Evolutionary conservation across 257 asterid species (phyloP).

Genomic region (Asclepias syriaca): DNA sequence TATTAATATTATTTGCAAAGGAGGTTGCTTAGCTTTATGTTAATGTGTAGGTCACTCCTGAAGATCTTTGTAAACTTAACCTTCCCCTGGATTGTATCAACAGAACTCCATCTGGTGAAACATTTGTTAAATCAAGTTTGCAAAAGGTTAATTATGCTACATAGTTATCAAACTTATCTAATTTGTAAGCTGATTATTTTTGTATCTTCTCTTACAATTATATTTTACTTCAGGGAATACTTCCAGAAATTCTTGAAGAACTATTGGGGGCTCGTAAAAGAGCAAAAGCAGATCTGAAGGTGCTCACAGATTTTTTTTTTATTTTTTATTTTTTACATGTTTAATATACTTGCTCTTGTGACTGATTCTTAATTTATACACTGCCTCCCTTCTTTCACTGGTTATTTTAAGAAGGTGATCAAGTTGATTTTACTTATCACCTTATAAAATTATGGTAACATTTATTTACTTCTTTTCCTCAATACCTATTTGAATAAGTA

Average conservation of each 20-base stretch:
- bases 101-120: constrained; percentile 98
- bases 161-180: not conserved
- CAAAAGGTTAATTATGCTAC: constrained; percentile 59
- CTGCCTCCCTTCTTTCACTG: not conserved
- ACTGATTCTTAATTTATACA: not conserved
- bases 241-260: constrained; percentile 98
- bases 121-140: constrained; percentile 71
- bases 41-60: constrained; percentile 64
- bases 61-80: constrained; percentile 75
- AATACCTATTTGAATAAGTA: too few species aligned
- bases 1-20: not conserved
- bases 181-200: not conserved
- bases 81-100: constrained; percentile 76
- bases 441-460: too few species aligned
- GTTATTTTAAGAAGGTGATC: too few species aligned
- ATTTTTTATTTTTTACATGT: not conserved
- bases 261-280: constrained; percentile 92
- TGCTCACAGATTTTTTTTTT: constrained; percentile 19
- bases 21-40: constrained; percentile 10
- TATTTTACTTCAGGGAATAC: constrained; percentile 67
- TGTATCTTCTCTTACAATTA: constrained; percentile 15
- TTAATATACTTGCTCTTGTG: constrained; percentile 9
- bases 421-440: too few species aligned
- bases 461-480: too few species aligned
- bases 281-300: constrained; percentile 99